phyloP scores from a whole-genome alignment of 352 stramenopile genomes.

The Phytophthora nicotianae region DNA sequence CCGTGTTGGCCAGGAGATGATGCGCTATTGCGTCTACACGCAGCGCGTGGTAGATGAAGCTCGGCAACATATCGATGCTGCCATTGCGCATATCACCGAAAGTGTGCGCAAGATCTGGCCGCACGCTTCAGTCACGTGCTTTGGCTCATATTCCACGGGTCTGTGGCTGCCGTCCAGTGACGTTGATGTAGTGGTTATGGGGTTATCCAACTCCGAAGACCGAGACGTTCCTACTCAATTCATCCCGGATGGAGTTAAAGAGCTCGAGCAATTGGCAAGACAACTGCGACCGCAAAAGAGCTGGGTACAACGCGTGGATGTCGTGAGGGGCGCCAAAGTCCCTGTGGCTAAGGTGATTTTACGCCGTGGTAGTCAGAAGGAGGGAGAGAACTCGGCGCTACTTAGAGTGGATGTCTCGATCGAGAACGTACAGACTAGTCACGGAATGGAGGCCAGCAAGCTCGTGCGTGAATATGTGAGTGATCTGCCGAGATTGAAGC shows the following conservation, averaged over 20 bases:
- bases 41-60: slow-evolving; percentile 57
- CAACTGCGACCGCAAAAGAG: slow-evolving; percentile 51
- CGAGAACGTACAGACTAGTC: slow-evolving; percentile 80
- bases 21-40: slow-evolving; percentile 69
- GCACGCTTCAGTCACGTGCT: slow-evolving; percentile 70
- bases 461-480: slow-evolving; percentile 80
- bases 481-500: slow-evolving; percentile 69
- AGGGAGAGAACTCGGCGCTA: slow-evolving; percentile 21
- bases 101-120: slow-evolving; percentile 79
- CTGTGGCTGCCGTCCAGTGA: slow-evolving; percentile 90
- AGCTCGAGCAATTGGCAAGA: slow-evolving; percentile 64
- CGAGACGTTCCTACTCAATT: slow-evolving; percentile 53
- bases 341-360: slow-evolving; percentile 86
- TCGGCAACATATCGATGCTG: slow-evolving; percentile 68
- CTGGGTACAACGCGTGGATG: slow-evolving; percentile 83
- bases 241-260: slow-evolving; percentile 45
- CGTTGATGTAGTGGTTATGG: slow-evolving; percentile 89
- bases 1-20: slow-evolving; percentile 65
- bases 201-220: slow-evolving; percentile 47
- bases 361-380: slow-evolving; percentile 41
- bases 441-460: slow-evolving; percentile 84
- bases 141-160: slow-evolving; percentile 85
- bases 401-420: slow-evolving; percentile 90
- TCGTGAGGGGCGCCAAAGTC: slow-evolving; percentile 84
- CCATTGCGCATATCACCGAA: slow-evolving; percentile 67